phyloP scores from a whole-genome alignment of 495 filamentous ascomycete species.

The Aspergillus avenaceus region DNA sequence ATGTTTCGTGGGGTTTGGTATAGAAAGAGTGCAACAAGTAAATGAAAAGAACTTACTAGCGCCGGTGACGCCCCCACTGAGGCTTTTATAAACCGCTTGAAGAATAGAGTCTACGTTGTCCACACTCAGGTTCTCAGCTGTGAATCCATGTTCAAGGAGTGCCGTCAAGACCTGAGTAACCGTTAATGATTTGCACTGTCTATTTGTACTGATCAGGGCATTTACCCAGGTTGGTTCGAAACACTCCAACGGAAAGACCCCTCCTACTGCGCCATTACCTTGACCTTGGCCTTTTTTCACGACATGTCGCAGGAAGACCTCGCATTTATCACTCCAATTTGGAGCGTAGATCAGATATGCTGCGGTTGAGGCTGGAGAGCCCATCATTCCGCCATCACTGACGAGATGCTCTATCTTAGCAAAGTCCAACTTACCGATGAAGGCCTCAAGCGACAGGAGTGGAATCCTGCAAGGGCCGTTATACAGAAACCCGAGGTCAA shows the following conservation, averaged over 20 bases:
- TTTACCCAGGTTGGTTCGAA: slow-evolving; percentile 7
- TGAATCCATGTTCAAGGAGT: slow-evolving; percentile 8
- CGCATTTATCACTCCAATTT: slow-evolving; percentile 2
- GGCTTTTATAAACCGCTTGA: background rate
- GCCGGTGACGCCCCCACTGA: slow-evolving; percentile 1
- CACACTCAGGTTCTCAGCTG: background rate
- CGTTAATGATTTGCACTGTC: background rate
- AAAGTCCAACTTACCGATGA: slow-evolving; percentile 1
- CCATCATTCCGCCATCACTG: background rate
- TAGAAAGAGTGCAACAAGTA: background rate
- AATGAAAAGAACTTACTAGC: background rate
- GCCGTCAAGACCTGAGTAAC: slow-evolving; percentile 1
- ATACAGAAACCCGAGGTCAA: slow-evolving; percentile 2
- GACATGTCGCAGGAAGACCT: slow-evolving; percentile 5
- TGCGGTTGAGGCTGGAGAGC: slow-evolving; percentile 4
- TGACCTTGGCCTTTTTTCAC: background rate
- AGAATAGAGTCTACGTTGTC: background rate
- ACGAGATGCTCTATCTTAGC: background rate
- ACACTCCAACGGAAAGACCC: slow-evolving; percentile 4
- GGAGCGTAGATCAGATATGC: slow-evolving; percentile 1
- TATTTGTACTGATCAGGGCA: background rate
- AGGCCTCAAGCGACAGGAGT: slow-evolving; percentile 1
- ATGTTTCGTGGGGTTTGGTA: background rate
- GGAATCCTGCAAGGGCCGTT: slow-evolving; percentile 1
- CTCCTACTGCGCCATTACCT: slow-evolving; percentile 1